Evolutionary conservation across 2,329 filamentous ascomycete genomes (phyloP), one percentile per base, ranked within the genome.

Genomic region (Boeremia exigua): DNA sequence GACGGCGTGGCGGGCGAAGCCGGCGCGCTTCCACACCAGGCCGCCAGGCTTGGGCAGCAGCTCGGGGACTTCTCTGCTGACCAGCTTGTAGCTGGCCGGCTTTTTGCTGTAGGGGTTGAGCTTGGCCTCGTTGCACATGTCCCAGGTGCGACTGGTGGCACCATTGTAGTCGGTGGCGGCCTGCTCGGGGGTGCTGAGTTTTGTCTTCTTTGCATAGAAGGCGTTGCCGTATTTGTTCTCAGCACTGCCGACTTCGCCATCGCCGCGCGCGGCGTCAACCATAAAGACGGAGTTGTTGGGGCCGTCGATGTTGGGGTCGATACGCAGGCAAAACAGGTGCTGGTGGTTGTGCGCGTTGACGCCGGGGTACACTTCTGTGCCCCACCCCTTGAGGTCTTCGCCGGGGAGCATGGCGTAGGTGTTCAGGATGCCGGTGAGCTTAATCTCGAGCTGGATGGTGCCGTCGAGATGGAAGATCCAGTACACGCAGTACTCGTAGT

Each of bases 321-420:
- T 81, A 37, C 93, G 90, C 38, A 97, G 80, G 72, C 92, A 96
- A 84, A 97, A 97, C 29, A 97, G 83, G 75, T 97, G 93, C 77
- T 97, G 92, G 76, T 97, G 93, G 79, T 96, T 96, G 79, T 96
- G 93, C 0, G 93, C 93, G 69, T 96, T 96, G 70, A 96, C 92
- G 36, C 91, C 88, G 0, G 91, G 90, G 70, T 94, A 95, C 8
- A 97, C 93, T 75, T 96, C 88, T 0, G 92, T 96, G 53, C 93
- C 93, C 91, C 91, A 96, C 56, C 91, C 91, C 28, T 90, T 81
- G 8, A 90, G 89, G 61, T 95, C 90, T 76, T 96, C 92, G 42
- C 86, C 90, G 0, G 88, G 85, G 65, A 87, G 85, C 82, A 96
- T 88, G 25, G 87, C 81, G 68, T 96, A 96, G 0, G 93, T 97